Evolutionary conservation across 352 stramenopile species (phyloP), one percentile per base, ranked within the genome.

Genomic region (Thalassiosira hispida): DNA sequence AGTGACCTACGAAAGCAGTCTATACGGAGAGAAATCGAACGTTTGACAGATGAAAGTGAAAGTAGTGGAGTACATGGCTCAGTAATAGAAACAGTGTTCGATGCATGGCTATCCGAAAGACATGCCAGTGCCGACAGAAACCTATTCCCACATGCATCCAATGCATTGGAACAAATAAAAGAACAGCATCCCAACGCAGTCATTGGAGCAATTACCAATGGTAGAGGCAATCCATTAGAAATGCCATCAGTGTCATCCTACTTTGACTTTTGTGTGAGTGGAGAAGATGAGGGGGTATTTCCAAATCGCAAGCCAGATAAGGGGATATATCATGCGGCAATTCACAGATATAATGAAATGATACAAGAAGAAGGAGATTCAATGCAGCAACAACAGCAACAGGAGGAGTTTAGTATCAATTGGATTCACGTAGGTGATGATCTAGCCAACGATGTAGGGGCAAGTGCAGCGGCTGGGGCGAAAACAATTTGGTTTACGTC

Each of bases 351-450:
- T 25, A 53, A 35, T 20, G 57, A 66, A 33, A 53, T 38, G 31
- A 9, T 38, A 8, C 31, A 38, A 38, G 31, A 38, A 3, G 31
- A 8, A 9, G 31, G 3, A 53, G 53, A 27, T 33, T 9, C 53
- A 29, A 73, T 33, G 25, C 2, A 25, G 44, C 6, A 23, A 57
- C 25, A 25, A 51, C 44, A 55, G 0, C 7, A 63, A 23, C 11
- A 27, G 3, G 47, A 71, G 1, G 18, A 31, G 3, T 12, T 65
- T 22, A 57, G 33, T 55, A 20, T 62, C 6, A 69, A 44, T 31
- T 93, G 88, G 88, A 70, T 84, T 55, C 88, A 93, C 72, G 79
- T 93, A 12, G 88, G 88, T 18, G 88, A 93, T 79, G 84, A 86
- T 72, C 70, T 93, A 25, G 84, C 82, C 2, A 90, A 93, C 69